phyloP scores from a whole-genome alignment of 2,329 filamentous ascomycete species.

The Paecilomyces formosus region DNA sequence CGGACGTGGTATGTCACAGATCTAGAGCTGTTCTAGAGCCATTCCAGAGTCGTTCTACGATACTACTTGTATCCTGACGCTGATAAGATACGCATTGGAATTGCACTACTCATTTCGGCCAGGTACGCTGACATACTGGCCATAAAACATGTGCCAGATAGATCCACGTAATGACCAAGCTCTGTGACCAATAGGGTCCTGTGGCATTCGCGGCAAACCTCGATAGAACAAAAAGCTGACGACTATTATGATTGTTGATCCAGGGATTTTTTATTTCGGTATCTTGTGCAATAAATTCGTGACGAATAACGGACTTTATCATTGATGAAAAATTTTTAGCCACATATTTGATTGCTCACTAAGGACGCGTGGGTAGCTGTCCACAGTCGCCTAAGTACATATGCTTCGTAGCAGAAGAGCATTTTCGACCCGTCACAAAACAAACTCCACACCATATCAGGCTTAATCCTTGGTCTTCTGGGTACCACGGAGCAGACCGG shows the following conservation, averaged over 20 bases:
- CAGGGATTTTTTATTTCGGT: background rate
- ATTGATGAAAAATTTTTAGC: constrained; percentile 26
- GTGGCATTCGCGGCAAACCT: background rate
- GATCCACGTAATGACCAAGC: no score
- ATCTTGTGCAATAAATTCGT: background rate
- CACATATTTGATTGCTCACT: constrained; percentile 32
- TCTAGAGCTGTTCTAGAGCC: no score
- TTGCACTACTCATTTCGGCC: no score
- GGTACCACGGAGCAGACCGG: constrained; percentile 99
- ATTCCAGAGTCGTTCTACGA: no score
- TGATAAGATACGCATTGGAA: no score
- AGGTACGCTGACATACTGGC: no score
- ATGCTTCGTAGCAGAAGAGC: constrained; percentile 33
- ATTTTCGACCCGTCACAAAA: constrained; percentile 37
- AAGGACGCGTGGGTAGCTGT: constrained; percentile 30
- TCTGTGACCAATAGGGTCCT: background rate
- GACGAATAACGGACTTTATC: constrained; percentile 6
- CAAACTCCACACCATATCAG: constrained; percentile 55
- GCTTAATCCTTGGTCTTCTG: constrained; percentile 98
- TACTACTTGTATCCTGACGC: no score
- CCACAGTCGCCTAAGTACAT: constrained; percentile 36
- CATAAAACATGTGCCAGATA: no score
- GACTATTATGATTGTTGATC: background rate
- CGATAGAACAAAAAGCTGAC: background rate
- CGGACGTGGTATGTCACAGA: no score